Evolutionary conservation across 495 filamentous ascomycete species (phyloP).

Genomic region (Xylaria nigripes): DNA sequence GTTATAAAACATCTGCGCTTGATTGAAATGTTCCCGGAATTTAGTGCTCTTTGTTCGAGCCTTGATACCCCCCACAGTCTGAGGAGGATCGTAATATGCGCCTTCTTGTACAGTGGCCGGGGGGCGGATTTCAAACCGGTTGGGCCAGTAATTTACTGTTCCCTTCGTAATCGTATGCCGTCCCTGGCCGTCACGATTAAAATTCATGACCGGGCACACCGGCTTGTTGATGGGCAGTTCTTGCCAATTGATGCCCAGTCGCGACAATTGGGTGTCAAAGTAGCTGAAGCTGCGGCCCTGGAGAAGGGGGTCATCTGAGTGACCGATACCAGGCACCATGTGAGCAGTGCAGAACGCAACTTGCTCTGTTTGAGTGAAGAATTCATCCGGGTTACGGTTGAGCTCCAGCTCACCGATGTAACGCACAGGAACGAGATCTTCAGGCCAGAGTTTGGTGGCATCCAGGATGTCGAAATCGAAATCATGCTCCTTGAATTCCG

Average conservation of each 20-base stretch:
- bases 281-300: constrained; percentile 85
- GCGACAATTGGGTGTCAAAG: constrained; percentile 75
- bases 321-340: constrained; percentile 78
- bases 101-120: constrained; percentile 52
- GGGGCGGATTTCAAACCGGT: constrained; percentile 57
- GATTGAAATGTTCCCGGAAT: constrained; percentile 71
- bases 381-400: constrained; percentile 79
- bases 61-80: constrained; percentile 62
- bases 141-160: constrained; percentile 84
- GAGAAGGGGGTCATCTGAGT: constrained; percentile 76
- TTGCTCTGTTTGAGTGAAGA: constrained; percentile 77
- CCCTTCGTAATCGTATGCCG: constrained; percentile 51
- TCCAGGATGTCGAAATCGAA: constrained; percentile 91
- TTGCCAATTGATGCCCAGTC: constrained; percentile 78
- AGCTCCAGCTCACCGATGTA: constrained; percentile 78
- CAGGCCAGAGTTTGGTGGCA: constrained; percentile 88
- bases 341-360: constrained; percentile 81
- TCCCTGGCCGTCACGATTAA: constrained; percentile 66
- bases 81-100: constrained; percentile 60
- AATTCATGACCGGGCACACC: constrained; percentile 71
- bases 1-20: constrained; percentile 74
- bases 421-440: constrained; percentile 69
- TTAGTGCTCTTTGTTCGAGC: constrained; percentile 62
- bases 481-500: constrained; percentile 62
- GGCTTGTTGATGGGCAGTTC: constrained; percentile 78